Evolutionary conservation across 306 rosid genomes (phyloP).

Genomic region (Phaseolus lunatus): DNA sequence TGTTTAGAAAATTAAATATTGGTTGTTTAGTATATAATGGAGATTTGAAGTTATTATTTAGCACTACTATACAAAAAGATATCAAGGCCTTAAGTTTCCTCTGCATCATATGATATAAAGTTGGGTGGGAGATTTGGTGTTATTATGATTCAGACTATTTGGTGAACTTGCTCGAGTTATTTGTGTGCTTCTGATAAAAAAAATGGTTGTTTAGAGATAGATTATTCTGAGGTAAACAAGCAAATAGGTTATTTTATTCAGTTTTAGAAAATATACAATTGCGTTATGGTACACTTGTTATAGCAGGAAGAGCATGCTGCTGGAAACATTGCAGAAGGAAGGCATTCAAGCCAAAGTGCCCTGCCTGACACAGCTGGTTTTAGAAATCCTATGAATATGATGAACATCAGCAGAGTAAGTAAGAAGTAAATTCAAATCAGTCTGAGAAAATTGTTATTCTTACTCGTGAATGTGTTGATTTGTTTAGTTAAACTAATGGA

Average conservation of each 20-base stretch:
- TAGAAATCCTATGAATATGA: neutral
- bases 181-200: neutral
- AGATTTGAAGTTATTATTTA: neutral
- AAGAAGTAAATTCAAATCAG: neutral
- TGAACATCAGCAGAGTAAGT: neutral
- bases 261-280: neutral
- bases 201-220: neutral
- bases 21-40: neutral
- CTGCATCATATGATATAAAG: too few relatives aligned
- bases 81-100: neutral
- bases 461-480: neutral
- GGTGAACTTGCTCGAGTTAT: neutral
- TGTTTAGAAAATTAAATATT: neutral
- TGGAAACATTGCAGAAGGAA: neutral
- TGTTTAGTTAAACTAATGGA: neutral
- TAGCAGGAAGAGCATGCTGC: conserved; percentile 16
- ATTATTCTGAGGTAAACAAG: neutral
- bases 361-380: neutral
- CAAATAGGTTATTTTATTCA: neutral
- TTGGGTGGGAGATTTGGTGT: too few relatives aligned
- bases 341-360: neutral
- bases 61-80: neutral
- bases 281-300: neutral
- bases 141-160: neutral
- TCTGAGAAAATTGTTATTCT: neutral